Base-by-base conservation (phyloP, 208 protist genomes). In the Leishmania aethiopica region DNA sequence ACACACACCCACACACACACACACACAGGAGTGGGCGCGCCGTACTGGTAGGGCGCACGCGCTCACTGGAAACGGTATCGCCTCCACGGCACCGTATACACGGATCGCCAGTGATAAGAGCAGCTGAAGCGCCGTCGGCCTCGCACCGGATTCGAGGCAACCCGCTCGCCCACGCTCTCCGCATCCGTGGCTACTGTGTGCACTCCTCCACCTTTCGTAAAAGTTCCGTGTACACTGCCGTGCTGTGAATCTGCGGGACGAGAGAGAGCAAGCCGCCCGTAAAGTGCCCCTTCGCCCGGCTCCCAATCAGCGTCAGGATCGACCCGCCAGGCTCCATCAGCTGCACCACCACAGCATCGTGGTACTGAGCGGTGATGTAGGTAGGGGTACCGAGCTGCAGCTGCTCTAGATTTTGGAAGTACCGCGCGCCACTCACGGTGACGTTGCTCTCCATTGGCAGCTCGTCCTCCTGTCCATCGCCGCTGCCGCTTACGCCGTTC, bases 301-400 rank as follows among this genome's bases (percentile, higher is more conserved):
- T 85, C 49, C 95, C 95, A 40, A 98, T 90, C 25, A 98, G 79
- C 11, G 93, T 97, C 45, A 98, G 71, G 47, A 97, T 86, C 37
- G 83, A 84, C 57, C 77, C 78, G 37, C 78, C 73, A 53, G 78
- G 59, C 83, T 97, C 91, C 49, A 95, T 81, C 62, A 90, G 79
- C 81, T 98, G 95, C 49, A 98, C 89, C 57, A 94, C 93, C 17
- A 94, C 82, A 25, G 88, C 83, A 77, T 98, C 92, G 79, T 95
- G 93, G 82, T 96, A 98, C 89, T 98, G 95, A 25, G 91, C 87
- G 47, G 81, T 90, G 75, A 98, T 92, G 75, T 97, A 96, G 37
- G 55, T 64, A 2, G 95, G 95, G 2, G 77, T 80, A 60, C 90
- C 91, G 2, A 97, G 70, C 42, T 91, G 80, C 51, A 98, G 82